phyloP scores from a whole-genome alignment of 2,329 filamentous ascomycete species.

The Canariomyces notabilis region DNA sequence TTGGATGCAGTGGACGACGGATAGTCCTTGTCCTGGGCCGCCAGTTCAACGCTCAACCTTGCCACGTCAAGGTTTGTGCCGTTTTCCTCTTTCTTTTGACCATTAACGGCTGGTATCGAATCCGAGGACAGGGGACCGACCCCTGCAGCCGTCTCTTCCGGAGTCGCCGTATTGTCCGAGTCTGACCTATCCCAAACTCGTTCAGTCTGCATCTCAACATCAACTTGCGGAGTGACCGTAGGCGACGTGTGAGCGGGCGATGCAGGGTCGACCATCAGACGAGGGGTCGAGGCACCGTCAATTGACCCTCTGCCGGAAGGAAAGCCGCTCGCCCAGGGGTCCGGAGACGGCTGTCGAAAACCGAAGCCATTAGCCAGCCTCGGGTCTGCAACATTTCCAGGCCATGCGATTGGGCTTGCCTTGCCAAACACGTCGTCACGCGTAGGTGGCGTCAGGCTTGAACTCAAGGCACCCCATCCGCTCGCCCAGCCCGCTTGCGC shows the following conservation, averaged over 20 bases:
- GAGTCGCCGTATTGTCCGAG: not conserved
- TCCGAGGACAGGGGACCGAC: no score
- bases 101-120: not conserved
- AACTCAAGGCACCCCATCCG: slow-evolving; percentile 22
- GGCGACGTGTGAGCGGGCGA: slow-evolving; percentile 3
- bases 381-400: slow-evolving; percentile 33
- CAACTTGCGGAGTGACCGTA: not conserved
- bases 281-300: slow-evolving; percentile 20
- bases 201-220: not conserved
- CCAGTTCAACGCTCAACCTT: slow-evolving; percentile 12
- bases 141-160: not conserved
- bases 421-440: slow-evolving; percentile 31
- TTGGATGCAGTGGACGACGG: slow-evolving; percentile 25
- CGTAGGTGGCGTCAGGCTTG: slow-evolving; percentile 16
- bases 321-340: slow-evolving; percentile 39
- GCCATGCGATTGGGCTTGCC: slow-evolving; percentile 38
- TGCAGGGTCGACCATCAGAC: slow-evolving; percentile 18
- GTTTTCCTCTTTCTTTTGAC: not conserved
- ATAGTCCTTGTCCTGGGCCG: slow-evolving; percentile 9
- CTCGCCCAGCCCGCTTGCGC: slow-evolving; percentile 22
- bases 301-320: slow-evolving; percentile 25
- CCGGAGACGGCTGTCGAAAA: slow-evolving; percentile 35
- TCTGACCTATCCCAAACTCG: slow-evolving; percentile 5
- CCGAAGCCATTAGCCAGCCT: slow-evolving; percentile 25
- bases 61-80: not conserved